These are phyloP conservation scores for Penicillium corylophilum DNA, from an alignment of 2,329 filamentous ascomycete genomes.

Conservation along the genomic window DNA sequence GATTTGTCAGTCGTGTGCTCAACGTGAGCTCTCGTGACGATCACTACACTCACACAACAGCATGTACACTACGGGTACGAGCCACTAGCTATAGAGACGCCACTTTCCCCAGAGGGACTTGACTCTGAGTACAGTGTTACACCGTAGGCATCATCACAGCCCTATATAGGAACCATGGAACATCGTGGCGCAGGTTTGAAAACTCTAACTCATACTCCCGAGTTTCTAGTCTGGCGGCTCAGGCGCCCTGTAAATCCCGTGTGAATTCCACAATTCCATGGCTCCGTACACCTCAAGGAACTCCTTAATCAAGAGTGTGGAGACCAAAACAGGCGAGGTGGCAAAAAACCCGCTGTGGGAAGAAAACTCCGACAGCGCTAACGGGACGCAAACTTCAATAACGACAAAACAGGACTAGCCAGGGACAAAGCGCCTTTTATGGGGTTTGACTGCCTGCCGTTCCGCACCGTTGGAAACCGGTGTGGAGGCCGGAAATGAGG, in stretches of 20 bases:
- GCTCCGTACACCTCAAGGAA: background rate
- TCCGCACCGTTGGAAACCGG: constrained; percentile 25
- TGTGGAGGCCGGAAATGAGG: constrained; percentile 16
- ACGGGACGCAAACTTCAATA: constrained; percentile 24
- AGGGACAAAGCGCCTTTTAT: constrained; percentile 2
- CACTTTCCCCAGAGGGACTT: background rate
- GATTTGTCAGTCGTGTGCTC: constrained; percentile 22
- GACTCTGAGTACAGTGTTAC: no score
- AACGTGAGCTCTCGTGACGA: background rate
- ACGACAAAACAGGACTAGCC: constrained; percentile 14
- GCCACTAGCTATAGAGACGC: background rate
- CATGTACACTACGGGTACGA: background rate
- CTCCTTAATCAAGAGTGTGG: background rate
- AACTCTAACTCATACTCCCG: background rate
- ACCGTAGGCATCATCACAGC: constrained; percentile 19
- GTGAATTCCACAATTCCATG: background rate
- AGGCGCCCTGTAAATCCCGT: background rate
- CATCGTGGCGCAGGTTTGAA: background rate
- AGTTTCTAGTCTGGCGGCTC: background rate
- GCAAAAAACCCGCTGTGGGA: constrained; percentile 7
- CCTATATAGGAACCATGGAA: constrained; percentile 9
- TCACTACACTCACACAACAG: background rate
- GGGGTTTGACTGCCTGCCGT: constrained; percentile 13
- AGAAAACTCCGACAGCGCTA: constrained; percentile 18
- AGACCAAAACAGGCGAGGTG: constrained; percentile 2